A percentile compares a stretch with the other conserved stretches of the same genome.
phyloP scores from a whole-genome alignment of 495 filamentous ascomycete species.

The Hyphodiscus hymeniophilus region DNA sequence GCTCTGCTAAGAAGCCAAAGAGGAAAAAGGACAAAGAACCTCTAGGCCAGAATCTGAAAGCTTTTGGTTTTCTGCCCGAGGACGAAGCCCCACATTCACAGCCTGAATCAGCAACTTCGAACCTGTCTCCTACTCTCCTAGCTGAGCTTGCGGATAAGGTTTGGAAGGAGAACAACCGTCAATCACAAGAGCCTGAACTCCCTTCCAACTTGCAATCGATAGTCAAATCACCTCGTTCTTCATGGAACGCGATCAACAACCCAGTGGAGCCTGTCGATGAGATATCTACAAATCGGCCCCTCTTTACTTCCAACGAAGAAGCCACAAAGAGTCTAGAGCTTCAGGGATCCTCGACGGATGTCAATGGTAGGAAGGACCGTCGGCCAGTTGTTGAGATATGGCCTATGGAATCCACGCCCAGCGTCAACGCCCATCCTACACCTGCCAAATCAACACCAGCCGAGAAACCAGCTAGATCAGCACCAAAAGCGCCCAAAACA shows the following conservation, averaged over 20 bases:
- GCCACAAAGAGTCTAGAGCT: no score
- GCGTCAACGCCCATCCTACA: neutral
- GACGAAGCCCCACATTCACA: no score
- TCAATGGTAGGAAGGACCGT: constrained; percentile 9
- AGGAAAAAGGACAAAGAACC: neutral
- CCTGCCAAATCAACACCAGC: neutral
- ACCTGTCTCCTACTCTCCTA: constrained; percentile 5
- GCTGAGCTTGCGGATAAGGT: neutral
- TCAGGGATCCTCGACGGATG: no score
- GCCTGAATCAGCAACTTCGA: no score
- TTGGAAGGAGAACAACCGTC: neutral
- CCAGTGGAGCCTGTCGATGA: neutral
- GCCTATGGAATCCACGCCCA: constrained; percentile 1
- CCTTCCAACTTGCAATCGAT: neutral
- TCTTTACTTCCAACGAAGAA: no score
- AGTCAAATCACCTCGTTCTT: no score
- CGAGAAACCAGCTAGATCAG: no score
- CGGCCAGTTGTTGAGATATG: constrained; percentile 9
- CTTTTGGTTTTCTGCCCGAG: neutral
- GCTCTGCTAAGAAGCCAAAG: constrained; percentile 9
- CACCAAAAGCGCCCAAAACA: constrained; percentile 3
- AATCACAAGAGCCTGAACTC: neutral
- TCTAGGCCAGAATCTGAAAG: constrained; percentile 1
- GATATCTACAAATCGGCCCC: neutral
- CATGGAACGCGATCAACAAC: no score